Evolutionary conservation across 2,329 filamentous ascomycete species (phyloP).

Genomic region (Neofusicoccum laricinum): DNA sequence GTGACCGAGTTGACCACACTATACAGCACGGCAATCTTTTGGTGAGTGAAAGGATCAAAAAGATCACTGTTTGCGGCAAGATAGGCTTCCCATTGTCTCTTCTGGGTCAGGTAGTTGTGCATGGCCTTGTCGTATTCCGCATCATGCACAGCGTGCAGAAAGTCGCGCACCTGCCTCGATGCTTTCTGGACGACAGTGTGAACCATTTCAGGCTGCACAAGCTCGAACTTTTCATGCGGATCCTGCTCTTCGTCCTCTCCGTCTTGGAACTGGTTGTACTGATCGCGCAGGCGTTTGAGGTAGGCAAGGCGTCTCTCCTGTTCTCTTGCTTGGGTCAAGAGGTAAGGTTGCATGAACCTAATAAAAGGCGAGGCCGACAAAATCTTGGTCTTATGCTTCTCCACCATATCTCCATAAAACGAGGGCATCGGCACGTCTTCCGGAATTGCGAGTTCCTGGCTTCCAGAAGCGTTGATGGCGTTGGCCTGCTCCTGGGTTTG

Average conservation of each 20-base stretch:
- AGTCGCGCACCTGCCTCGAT: constrained; percentile 84
- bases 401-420: constrained; percentile 92
- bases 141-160: constrained; percentile 90
- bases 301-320: constrained; percentile 82
- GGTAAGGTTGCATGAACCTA: constrained; percentile 88
- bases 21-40: constrained; percentile 92
- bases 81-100: constrained; percentile 93
- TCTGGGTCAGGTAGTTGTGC: constrained; percentile 91
- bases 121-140: constrained; percentile 94
- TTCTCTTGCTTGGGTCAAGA: constrained; percentile 87
- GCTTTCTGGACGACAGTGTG: constrained; percentile 76
- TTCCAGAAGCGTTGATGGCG: constrained; percentile 29
- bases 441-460: constrained; percentile 56
- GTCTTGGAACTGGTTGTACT: constrained; percentile 48
- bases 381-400: constrained; percentile 88
- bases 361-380: constrained; percentile 95
- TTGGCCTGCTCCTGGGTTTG: constrained; percentile 10
- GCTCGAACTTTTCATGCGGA: constrained; percentile 69
- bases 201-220: constrained; percentile 95
- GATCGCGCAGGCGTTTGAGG: constrained; percentile 77
- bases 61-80: constrained; percentile 79
- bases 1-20: constrained; percentile 92
- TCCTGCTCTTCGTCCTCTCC: constrained; percentile 27
- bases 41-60: constrained; percentile 92
- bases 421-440: constrained; percentile 78